Evolutionary conservation across 108 stramenopile species (phyloP), one percentile per base, ranked within the genome.

Genomic region (Cylindrotheca closterium): DNA sequence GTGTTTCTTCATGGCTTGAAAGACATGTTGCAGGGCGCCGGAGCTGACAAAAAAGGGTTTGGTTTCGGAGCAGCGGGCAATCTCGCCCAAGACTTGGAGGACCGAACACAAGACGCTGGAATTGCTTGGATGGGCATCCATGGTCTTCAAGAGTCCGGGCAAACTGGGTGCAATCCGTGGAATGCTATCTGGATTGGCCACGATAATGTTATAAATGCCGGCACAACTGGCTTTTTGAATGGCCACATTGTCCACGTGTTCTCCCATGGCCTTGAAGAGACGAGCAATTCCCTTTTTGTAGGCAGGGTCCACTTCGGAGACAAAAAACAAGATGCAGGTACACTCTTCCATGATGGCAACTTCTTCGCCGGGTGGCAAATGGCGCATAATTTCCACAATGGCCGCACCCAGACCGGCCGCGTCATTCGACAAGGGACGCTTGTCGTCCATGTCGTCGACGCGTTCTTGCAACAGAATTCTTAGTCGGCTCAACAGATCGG

Each of bases 181-280:
- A 23, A 64, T 64, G 2, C 48, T 49, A 18, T 64, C 63, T 28
- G 63, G 63, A 37, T 64, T 64, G 37, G 48, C 50, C 24, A 33
- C 52, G 31, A 64, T 53, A 21, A 64, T 51, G 4, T 49, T 47
- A 25, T 49, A 49, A 21, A 64, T 64, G 23, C 31, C 63, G 3
- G 63, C 63, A 51, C 50, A 64, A 30, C 48, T 49, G 50, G 63
- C 63, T 53, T 49, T 51, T 64, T 64, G 63, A 34, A 53, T 64
- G 4, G 63, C 63, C 51, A 64, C 63, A 30, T 64, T 64, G 7
- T 64, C 51, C 12, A 25, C 32, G 32, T 64, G 51, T 25, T 64
- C 63, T 29, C 50, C 63, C 63, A 64, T 64, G 18, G 63, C 63
- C 32, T 64, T 64, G 51, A 64, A 64, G 1, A 64, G 33, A 3